Evolutionary conservation across 345 rosid species (phyloP).

Genomic region (Salix dunnii): DNA sequence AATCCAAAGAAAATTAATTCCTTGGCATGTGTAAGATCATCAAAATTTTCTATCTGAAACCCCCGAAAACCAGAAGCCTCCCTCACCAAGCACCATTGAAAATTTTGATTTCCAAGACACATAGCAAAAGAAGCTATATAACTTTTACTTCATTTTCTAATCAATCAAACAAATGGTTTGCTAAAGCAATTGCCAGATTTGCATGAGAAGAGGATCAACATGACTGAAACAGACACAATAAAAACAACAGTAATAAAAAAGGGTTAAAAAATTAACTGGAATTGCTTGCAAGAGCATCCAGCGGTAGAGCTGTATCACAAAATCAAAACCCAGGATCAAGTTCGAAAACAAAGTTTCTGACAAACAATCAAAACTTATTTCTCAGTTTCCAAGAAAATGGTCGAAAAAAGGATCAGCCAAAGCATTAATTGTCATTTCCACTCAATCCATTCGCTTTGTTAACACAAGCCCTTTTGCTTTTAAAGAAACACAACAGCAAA

Average conservation of each 20-base stretch:
- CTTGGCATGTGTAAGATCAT: neutral
- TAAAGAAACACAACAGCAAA: neutral
- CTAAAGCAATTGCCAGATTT: neutral
- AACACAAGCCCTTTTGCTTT: neutral
- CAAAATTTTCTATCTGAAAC: neutral
- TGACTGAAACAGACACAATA: neutral
- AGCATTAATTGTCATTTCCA: neutral
- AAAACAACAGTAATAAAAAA: neutral
- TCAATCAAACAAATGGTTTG: neutral
- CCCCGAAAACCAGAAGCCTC: neutral
- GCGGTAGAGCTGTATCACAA: neutral
- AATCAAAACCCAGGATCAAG: neutral
- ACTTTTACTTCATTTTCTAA: neutral
- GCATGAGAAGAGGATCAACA: neutral
- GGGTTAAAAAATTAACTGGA: neutral
- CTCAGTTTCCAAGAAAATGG: neutral
- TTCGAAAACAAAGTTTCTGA: neutral
- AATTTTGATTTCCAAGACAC: neutral
- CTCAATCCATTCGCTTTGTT: neutral
- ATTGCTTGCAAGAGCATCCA: neutral
- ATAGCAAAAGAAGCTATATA: neutral
- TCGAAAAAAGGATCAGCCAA: neutral
- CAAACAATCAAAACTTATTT: neutral
- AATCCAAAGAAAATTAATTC: neutral
- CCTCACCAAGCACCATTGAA: neutral